Evolutionary conservation across 129 eudicot genomes (phyloP).

Genomic region (Helichrysum umbraculigerum): DNA sequence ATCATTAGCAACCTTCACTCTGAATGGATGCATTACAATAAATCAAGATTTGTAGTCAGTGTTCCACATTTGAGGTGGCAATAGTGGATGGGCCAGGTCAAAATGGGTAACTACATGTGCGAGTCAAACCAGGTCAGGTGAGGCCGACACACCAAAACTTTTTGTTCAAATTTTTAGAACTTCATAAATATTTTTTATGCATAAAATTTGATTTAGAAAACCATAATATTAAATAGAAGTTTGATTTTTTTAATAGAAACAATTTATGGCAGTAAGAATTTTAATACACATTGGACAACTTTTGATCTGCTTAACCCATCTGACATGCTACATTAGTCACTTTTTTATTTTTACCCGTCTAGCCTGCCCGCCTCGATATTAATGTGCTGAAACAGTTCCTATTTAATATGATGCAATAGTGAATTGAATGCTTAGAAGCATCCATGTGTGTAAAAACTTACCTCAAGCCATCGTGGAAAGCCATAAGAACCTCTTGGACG

Average conservation of each 20-base stretch:
- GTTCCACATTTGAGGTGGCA: neutral
- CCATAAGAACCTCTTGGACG: constrained; percentile 82
- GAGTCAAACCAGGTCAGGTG: neutral
- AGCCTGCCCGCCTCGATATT: neutral
- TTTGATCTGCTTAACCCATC: too few species aligned
- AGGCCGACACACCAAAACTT: neutral
- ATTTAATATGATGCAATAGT: too few species aligned
- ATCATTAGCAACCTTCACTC: neutral
- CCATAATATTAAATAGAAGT: too few species aligned
- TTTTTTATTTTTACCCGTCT: too few species aligned
- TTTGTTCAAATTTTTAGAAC: neutral
- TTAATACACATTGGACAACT: too few species aligned
- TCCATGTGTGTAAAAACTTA: constrained; percentile 18
- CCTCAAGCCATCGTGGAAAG: constrained; percentile 97
- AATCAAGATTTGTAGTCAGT: neutral
- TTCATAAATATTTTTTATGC: neutral
- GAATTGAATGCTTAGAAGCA: neutral
- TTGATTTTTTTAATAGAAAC: too few species aligned
- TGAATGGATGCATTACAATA: neutral
- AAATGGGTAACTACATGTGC: neutral
- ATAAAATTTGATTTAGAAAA: too few species aligned
- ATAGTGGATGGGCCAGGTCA: neutral
- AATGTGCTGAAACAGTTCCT: neutral
- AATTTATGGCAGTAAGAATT: too few species aligned
- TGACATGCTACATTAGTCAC: too few species aligned